Percentiles rank a stretch among this genome's conserved stretches.
Conservation (phyloP, 352 stramenopile genomes). For the Globisporangium paroecandrum region DNA sequence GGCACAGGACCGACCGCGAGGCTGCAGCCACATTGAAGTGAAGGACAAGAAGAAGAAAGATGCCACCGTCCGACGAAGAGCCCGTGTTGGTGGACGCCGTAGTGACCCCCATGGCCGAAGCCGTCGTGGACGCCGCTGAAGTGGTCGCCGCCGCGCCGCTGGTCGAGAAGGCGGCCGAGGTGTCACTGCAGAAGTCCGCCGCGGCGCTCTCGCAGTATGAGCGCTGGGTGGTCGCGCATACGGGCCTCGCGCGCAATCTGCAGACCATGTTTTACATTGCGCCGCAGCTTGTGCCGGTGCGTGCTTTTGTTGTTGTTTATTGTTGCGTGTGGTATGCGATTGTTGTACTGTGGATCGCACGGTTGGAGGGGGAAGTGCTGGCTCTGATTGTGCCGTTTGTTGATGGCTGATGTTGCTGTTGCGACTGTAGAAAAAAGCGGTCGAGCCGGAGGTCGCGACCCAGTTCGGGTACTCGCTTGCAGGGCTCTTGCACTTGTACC, state of each 20-base stretch:
- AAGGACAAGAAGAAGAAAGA: not conserved
- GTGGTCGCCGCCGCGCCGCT: conserved; percentile 8
- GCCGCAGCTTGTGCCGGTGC: conserved; percentile 71
- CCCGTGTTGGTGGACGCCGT: conserved; percentile 17
- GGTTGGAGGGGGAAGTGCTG: not conserved
- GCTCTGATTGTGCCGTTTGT: not conserved
- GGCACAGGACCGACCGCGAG: too few species aligned
- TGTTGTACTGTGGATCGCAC: not conserved
- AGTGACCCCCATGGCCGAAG: not conserved
- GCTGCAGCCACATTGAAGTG: too few species aligned
- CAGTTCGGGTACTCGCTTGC: conserved; percentile 79
- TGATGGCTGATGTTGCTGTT: not conserved
- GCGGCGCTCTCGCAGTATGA: conserved; percentile 47
- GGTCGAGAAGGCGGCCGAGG: conserved; percentile 1
- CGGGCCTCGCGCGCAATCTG: conserved; percentile 63
- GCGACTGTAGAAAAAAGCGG: conserved; percentile 38
- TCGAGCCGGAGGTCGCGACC: conserved; percentile 62
- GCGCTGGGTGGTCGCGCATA: conserved; percentile 55
- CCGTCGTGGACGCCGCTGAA: not conserved
- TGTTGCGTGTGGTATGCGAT: not conserved
- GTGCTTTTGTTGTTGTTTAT: conserved; percentile 3
- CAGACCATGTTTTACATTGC: conserved; percentile 78
- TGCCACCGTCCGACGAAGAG: conserved; percentile 20
- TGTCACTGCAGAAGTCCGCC: conserved; percentile 13
- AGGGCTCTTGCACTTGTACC: conserved; percentile 71